Conservation (phyloP, 83 land plant species). For the Diphasiastrum complanatum region DNA sequence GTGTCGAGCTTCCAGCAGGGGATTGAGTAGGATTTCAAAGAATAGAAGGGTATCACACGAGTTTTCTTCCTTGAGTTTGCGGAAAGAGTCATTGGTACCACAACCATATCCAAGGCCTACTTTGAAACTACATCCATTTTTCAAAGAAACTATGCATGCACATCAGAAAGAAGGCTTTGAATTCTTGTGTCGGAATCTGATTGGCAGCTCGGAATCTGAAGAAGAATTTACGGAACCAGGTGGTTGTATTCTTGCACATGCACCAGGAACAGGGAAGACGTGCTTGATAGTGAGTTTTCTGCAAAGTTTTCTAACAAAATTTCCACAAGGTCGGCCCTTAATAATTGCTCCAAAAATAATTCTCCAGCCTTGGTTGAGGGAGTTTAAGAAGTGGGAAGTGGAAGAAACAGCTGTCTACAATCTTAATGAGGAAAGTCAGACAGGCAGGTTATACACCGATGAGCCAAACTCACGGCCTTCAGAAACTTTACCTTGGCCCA, state of each 20-base stretch:
- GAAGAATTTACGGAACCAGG: conserved; percentile 56
- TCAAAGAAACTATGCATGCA: conserved; percentile 45
- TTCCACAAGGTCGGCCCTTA: conserved; percentile 48
- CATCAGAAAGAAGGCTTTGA: conserved; percentile 76
- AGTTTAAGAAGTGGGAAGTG: conserved; percentile 60
- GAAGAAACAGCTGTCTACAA: conserved; percentile 53
- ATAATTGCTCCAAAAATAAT: conserved; percentile 71
- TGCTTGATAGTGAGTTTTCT: conserved; percentile 63
- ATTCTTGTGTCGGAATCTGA: conserved; percentile 58
- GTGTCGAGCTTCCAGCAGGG: too few species aligned
- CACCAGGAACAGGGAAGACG: conserved; percentile 86
- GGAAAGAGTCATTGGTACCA: too few species aligned
- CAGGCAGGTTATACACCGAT: conserved; percentile 31
- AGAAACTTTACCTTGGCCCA: conserved; percentile 28
- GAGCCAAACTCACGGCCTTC: conserved; percentile 29
- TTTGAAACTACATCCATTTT: conserved; percentile 56
- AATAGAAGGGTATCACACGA: too few species aligned
- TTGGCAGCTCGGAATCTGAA: conserved; percentile 42
- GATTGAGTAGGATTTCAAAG: too few species aligned
- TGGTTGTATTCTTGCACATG: conserved; percentile 77
- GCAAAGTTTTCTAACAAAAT: conserved; percentile 59
- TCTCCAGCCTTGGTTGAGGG: conserved; percentile 60
- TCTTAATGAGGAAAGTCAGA: conserved; percentile 31
- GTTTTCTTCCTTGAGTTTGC: too few species aligned
- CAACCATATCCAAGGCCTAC: too few species aligned